Evolutionary conservation across 164 flowering plant species (phyloP).

Genomic region (Macadamia integrifolia): DNA sequence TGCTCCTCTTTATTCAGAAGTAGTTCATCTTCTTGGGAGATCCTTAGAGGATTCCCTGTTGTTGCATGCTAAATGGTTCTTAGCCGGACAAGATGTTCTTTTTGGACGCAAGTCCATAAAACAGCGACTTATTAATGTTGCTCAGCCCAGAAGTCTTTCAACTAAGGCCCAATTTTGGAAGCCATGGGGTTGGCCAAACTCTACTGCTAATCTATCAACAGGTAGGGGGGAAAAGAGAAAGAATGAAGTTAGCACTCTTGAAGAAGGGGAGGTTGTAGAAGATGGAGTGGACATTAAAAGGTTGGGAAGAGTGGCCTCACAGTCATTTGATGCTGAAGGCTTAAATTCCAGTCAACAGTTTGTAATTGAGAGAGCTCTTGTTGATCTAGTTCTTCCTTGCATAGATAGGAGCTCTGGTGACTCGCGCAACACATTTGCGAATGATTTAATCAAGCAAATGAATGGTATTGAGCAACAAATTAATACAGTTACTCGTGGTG

Average conservation of each 20-base stretch:
- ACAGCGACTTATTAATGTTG: constrained; percentile 70
- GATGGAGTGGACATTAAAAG: constrained; percentile 53
- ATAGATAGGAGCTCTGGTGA: constrained; percentile 90
- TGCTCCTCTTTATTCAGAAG: constrained; percentile 85
- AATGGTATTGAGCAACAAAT: constrained; percentile 78
- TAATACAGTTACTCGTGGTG: constrained; percentile 50
- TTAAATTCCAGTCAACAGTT: constrained; percentile 36
- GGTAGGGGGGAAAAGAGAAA: constrained; percentile 49
- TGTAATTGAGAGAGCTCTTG: constrained; percentile 78
- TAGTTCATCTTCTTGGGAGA: constrained; percentile 81
- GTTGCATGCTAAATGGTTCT: constrained; percentile 82
- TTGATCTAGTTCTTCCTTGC: constrained; percentile 80
- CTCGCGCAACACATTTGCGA: constrained; percentile 71
- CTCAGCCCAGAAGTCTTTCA: constrained; percentile 57
- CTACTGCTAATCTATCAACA: constrained; percentile 20
- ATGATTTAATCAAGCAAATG: constrained; percentile 93
- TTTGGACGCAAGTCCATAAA: constrained; percentile 83
- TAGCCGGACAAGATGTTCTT: constrained; percentile 80
- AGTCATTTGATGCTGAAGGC: constrained; percentile 35
- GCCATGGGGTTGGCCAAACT: constrained; percentile 92
- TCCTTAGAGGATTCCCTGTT: constrained; percentile 82
- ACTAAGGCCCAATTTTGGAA: constrained; percentile 65
- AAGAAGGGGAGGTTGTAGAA: constrained; percentile 95
- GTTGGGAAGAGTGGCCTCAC: constrained; percentile 31
- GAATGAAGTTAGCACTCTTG: constrained; percentile 49